Conservation (phyloP, 441 rosid genomes). For the Euphorbia corollata region DNA sequence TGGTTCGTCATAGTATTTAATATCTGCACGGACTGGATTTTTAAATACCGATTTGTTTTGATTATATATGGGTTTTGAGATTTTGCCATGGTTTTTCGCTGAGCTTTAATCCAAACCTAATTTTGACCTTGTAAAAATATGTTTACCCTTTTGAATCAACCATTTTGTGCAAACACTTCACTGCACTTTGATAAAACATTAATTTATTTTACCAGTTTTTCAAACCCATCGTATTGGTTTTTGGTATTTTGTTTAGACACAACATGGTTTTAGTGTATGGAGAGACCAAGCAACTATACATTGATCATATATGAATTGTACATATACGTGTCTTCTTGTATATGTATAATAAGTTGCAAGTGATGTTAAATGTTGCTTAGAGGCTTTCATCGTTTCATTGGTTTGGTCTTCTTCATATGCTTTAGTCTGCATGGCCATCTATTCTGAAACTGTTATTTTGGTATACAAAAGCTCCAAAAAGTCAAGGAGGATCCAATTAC, state of each 20-base stretch:
- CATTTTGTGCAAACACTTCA: background rate
- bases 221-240: background rate
- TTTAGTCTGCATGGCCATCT: slow-evolving; percentile 20
- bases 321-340: background rate
- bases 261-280: background rate
- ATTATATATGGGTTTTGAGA: background rate
- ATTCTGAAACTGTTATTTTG: slow-evolving; percentile 59
- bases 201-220: background rate
- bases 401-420: slow-evolving; percentile 30
- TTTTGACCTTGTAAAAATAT: background rate
- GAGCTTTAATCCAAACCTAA: too few relatives aligned
- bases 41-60: too few relatives aligned
- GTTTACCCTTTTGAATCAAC: background rate
- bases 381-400: slow-evolving; percentile 15
- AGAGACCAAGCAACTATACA: background rate
- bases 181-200: background rate
- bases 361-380: slow-evolving; percentile 6
- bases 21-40: too few relatives aligned
- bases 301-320: background rate
- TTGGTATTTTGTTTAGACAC: background rate
- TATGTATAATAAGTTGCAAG: background rate
- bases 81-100: background rate
- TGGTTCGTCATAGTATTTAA: too few relatives aligned
- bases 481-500: slow-evolving; percentile 31
- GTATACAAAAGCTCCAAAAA: slow-evolving; percentile 54